Conservation (phyloP, 1,139 yeast genomes). For the Saccharomycopsis phalli region DNA sequence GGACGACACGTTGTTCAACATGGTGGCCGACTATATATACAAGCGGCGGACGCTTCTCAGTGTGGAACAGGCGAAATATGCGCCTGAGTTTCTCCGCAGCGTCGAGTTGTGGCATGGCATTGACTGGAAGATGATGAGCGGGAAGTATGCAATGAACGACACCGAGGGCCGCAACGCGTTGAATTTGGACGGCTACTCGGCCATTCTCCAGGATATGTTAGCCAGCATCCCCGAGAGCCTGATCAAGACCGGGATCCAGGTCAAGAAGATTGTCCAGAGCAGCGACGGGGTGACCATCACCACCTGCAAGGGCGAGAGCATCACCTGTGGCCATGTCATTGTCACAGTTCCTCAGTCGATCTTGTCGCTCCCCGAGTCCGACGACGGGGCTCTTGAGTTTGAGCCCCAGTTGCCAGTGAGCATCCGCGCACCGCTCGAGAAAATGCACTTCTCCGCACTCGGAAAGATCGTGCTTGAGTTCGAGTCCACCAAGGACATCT, state of each 20-base stretch:
- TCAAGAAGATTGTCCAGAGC: conserved; percentile 25
- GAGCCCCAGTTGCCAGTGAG: conserved; percentile 45
- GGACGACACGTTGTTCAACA: conserved; percentile 44
- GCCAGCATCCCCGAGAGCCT: conserved; percentile 32
- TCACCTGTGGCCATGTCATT: conserved; percentile 43
- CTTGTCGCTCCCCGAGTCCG: conserved; percentile 32
- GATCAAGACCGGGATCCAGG: conserved; percentile 40
- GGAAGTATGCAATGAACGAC: conserved; percentile 55
- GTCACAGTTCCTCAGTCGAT: conserved; percentile 75
- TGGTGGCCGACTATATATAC: conserved; percentile 38
- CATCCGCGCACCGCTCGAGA: conserved; percentile 37
- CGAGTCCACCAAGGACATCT: conserved; percentile 32
- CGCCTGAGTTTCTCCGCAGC: conserved; percentile 45
- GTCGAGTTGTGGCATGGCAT: conserved; percentile 77
- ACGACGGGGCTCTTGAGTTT: conserved; percentile 45
- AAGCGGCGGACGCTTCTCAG: conserved; percentile 41
- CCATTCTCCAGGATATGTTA: conserved; percentile 39
- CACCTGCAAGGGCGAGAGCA: conserved; percentile 22
- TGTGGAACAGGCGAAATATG: conserved; percentile 39
- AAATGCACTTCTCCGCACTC: conserved; percentile 57
- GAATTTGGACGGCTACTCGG: conserved; percentile 51
- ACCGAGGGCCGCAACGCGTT: conserved; percentile 70
- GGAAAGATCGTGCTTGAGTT: conserved; percentile 78
- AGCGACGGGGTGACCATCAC: conserved; percentile 25
- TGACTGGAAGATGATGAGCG: conserved; percentile 56